Base-by-base conservation (phyloP, 768 basidiomycete genomes). In the Termitomyces sp. region DNA sequence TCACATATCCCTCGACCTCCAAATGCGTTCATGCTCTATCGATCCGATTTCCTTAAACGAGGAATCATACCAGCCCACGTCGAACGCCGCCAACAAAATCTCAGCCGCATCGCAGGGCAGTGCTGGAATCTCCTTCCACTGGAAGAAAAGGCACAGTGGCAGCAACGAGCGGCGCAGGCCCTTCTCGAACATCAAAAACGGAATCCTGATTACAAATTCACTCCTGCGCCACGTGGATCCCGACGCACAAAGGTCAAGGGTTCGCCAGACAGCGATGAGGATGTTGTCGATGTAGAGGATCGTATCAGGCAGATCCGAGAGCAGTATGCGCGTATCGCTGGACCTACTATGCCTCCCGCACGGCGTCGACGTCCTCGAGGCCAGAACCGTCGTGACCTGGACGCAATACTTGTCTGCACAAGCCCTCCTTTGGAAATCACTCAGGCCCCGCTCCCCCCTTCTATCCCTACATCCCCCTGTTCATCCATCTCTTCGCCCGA, bases 21-120 rank as follows among this genome's bases (percentile, higher is more conserved):
- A 43, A 93, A 94, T 66, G 88, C 90, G 2, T 94, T 93, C 75
- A 90, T 93, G 71, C 75, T 92, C 58, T 93, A 83, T 68, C 85
- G 92, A 40, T 90, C 85, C 19, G 81, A 80, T 65, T 79, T 87
- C 43, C 80, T 77, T 43, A 79, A 79, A 59, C 71, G 76, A 3
- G 73, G 77, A 37, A 68, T 77, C 31, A 82, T 82, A 50, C 78
- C 77, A 1, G 45, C 72, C 29, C 69, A 69, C 38, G 74, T 82
- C 50, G 87, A 89, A 71, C 78, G 75, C 58, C 83, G 87, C 49
- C 90, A 93, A 67, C 85, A 89, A 67, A 79, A 83, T 54, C 81
- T 93, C 57, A 87, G 85, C 57, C 79, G 83, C 54, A 79, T 90
- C 51, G 87, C 85, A 2, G 90, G 86, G 4, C 68, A 82, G 34